Conservation (phyloP, 2,329 filamentous ascomycete genomes). For the Clonostachys sp. region DNA sequence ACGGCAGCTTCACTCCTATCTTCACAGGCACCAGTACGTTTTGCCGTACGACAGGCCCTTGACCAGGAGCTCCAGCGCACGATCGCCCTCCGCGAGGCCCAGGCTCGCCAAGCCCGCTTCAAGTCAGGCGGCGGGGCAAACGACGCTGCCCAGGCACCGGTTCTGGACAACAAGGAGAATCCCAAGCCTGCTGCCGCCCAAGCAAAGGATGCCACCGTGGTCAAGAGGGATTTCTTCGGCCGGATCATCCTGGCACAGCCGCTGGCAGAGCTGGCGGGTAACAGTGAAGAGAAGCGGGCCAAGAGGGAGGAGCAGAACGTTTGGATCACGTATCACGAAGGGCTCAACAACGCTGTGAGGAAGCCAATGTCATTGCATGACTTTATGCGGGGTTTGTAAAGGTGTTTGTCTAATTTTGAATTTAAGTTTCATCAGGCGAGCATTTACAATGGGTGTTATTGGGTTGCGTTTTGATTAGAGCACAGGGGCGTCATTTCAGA, state of each 20-base stretch:
- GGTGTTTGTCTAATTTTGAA: not conserved
- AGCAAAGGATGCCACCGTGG: slow-evolving; percentile 26
- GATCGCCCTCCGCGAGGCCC: slow-evolving; percentile 59
- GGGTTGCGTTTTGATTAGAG: too few relatives aligned
- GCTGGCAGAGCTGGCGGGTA: slow-evolving; percentile 33
- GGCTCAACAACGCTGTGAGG: slow-evolving; percentile 85
- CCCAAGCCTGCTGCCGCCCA: slow-evolving; percentile 14
- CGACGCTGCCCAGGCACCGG: slow-evolving; percentile 4
- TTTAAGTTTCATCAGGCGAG: too few relatives aligned
- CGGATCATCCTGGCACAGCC: slow-evolving; percentile 51
- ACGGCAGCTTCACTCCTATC: slow-evolving; percentile 54
- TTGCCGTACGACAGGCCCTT: slow-evolving; percentile 86
- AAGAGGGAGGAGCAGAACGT: slow-evolving; percentile 54
- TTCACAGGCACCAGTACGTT: slow-evolving; percentile 72
- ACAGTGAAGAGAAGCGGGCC: slow-evolving; percentile 20
- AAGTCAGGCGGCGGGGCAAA: slow-evolving; percentile 37
- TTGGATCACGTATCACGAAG: slow-evolving; percentile 89
- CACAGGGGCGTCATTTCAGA: too few relatives aligned
- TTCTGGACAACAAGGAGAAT: slow-evolving; percentile 33
- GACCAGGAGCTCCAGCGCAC: slow-evolving; percentile 85
- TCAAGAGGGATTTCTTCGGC: slow-evolving; percentile 85
- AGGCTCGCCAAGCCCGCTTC: slow-evolving; percentile 62
- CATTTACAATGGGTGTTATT: too few relatives aligned
- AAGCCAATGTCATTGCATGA: slow-evolving; percentile 82
- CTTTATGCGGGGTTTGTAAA: slow-evolving; percentile 62